phyloP scores from a whole-genome alignment of 768 basidiomycete genomes.

The Trametes maxima region DNA sequence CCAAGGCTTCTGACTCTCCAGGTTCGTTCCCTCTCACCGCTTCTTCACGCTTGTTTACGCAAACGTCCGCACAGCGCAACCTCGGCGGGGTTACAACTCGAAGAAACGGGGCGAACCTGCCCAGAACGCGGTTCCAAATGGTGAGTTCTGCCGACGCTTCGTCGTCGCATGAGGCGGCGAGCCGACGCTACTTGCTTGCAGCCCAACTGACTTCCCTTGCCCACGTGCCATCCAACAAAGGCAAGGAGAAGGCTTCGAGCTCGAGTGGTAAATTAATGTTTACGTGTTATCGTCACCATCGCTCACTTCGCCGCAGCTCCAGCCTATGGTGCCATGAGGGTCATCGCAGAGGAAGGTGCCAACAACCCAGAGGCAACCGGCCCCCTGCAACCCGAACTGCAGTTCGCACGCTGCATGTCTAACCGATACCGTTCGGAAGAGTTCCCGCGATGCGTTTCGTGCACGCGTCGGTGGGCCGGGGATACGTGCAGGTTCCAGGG shows the following conservation, averaged over 20 bases:
- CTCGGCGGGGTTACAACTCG: slow-evolving; percentile 68
- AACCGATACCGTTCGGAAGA: slow-evolving; percentile 70
- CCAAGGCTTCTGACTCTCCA: slow-evolving; percentile 35
- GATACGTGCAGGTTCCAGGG: slow-evolving; percentile 87
- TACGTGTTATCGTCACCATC: slow-evolving; percentile 31
- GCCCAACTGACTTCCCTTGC: slow-evolving; percentile 41
- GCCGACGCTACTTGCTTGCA: slow-evolving; percentile 7
- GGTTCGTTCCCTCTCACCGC: slow-evolving; percentile 27
- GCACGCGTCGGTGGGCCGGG: slow-evolving; percentile 85
- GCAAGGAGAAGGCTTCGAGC: slow-evolving; percentile 44
- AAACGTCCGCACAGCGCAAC: slow-evolving; percentile 31
- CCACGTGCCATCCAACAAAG: slow-evolving; percentile 40
- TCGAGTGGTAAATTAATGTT: slow-evolving; percentile 10
- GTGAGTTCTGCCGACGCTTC: slow-evolving; percentile 39
- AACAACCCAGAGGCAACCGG: slow-evolving; percentile 31
- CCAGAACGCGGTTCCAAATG: slow-evolving; percentile 64
- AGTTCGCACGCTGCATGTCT: slow-evolving; percentile 84
- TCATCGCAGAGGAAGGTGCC: slow-evolving; percentile 36
- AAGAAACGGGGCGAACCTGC: slow-evolving; percentile 76
- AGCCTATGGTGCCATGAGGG: slow-evolving; percentile 29
- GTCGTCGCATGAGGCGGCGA: slow-evolving; percentile 13
- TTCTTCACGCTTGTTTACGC: background rate
- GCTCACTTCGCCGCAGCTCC: slow-evolving; percentile 16
- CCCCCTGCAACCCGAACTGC: slow-evolving; percentile 63
- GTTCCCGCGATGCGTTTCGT: slow-evolving; percentile 82